Percentiles rank a stretch among this genome's conserved stretches.
These are phyloP conservation scores for Lasiodiplodia gonubiensis DNA, from an alignment of 2,329 filamentous ascomycete species.

Conservation along the genomic window DNA sequence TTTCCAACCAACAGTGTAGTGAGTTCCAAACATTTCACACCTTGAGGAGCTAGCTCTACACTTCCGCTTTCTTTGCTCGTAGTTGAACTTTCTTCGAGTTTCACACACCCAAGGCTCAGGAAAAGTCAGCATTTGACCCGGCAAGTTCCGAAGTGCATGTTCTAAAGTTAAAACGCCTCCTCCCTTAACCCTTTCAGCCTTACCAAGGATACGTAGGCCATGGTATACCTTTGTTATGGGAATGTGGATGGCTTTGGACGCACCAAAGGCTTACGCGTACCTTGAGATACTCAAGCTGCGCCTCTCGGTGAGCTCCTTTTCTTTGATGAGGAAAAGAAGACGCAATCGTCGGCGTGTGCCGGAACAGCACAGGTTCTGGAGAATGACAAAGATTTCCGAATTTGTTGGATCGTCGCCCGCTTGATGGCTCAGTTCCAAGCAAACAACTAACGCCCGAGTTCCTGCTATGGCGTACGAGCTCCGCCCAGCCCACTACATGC, in stretches of 20 bases:
- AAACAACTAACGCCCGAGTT: background rate
- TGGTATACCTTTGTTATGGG: background rate
- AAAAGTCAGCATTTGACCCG: background rate
- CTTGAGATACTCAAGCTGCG: background rate
- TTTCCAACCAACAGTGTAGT: too few species aligned
- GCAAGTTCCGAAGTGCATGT: background rate
- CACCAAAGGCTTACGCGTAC: conserved; percentile 5
- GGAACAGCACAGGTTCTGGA: background rate
- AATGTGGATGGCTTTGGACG: background rate
- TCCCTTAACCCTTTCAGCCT: too few species aligned
- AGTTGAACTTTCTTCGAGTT: background rate
- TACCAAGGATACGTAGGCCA: background rate
- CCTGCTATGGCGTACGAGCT: background rate
- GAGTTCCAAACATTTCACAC: too few species aligned
- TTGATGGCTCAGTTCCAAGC: background rate
- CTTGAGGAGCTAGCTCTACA: too few species aligned
- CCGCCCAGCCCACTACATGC: background rate
- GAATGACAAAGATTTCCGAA: background rate
- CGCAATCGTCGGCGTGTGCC: background rate
- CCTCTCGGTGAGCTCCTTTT: background rate
- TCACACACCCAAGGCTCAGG: background rate
- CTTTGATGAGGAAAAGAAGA: background rate
- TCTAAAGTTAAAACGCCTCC: background rate
- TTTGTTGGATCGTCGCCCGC: background rate
- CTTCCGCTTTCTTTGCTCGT: too few species aligned